Conservation (phyloP, 768 basidiomycete species). For the Auricularia sp. region DNA sequence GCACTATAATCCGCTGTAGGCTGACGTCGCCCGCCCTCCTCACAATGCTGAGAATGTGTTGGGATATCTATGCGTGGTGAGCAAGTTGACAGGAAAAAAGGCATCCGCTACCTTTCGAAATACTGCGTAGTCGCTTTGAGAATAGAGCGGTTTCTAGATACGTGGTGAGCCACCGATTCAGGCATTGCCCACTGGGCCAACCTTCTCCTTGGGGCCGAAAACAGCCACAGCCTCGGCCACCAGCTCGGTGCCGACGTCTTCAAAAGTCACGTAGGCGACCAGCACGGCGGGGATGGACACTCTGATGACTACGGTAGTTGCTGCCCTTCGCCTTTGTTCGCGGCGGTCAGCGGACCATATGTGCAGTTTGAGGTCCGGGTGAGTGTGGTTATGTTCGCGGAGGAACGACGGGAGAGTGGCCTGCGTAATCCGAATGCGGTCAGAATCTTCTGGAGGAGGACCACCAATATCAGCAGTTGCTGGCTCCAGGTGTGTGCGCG, state of each 20-base stretch:
- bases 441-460: background rate
- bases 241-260: constrained; percentile 19
- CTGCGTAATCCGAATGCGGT: background rate
- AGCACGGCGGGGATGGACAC: constrained; percentile 57
- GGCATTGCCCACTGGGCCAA: constrained; percentile 17
- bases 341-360: constrained; percentile 39
- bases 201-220: constrained; percentile 67
- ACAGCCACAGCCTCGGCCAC: constrained; percentile 54
- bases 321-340: background rate
- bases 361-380: constrained; percentile 32
- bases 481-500: background rate
- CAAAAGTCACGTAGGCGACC: constrained; percentile 49
- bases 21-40: constrained; percentile 42
- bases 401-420: background rate
- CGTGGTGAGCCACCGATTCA: constrained; percentile 3
- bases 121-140: constrained; percentile 54
- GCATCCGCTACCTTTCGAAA: constrained; percentile 32
- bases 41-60: constrained; percentile 53
- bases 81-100: background rate
- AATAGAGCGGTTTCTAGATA: constrained; percentile 52
- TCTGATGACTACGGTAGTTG: constrained; percentile 36
- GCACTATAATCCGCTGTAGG: constrained; percentile 44
- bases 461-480: background rate
- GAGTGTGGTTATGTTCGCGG: background rate
- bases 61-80: constrained; percentile 30